Conservation (phyloP, 148 eudicot genomes). For the Spergularia marina region DNA sequence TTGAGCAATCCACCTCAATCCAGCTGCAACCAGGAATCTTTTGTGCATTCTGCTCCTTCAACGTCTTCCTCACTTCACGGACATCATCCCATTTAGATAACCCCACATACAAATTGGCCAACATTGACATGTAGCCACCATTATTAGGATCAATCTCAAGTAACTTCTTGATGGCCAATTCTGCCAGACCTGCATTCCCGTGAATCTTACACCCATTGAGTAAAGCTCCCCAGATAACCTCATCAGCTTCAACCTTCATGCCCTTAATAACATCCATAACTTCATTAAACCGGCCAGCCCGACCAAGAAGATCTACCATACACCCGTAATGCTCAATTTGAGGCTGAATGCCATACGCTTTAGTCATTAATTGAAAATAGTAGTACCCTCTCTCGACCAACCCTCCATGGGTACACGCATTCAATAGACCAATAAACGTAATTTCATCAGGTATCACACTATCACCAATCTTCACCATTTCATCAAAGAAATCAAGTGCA, state of each 20-base stretch:
- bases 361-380: constrained; percentile 51
- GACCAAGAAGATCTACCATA: constrained; percentile 66
- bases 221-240: constrained; percentile 75
- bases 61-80: constrained; percentile 39
- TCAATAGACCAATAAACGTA: constrained; percentile 68
- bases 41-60: constrained; percentile 50
- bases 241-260: constrained; percentile 70
- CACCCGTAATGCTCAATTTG: constrained; percentile 77
- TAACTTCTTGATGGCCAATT: constrained; percentile 52
- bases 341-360: constrained; percentile 53
- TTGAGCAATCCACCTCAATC: constrained; percentile 63
- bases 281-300: constrained; percentile 64
- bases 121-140: constrained; percentile 63
- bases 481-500: constrained; percentile 56
- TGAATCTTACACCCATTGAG: constrained; percentile 72
- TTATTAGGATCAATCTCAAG: constrained; percentile 61
- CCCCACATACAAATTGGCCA: constrained; percentile 67
- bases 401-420: constrained; percentile 81
- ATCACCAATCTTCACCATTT: constrained; percentile 38
- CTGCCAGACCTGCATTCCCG: constrained; percentile 60
- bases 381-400: constrained; percentile 53
- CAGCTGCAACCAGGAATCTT: constrained; percentile 81
- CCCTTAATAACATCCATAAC: constrained; percentile 47
- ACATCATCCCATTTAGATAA: constrained; percentile 71
- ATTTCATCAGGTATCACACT: constrained; percentile 52